phyloP scores from a whole-genome alignment of 108 stramenopile species.

The Cyclotella choctawhatcheeana region DNA sequence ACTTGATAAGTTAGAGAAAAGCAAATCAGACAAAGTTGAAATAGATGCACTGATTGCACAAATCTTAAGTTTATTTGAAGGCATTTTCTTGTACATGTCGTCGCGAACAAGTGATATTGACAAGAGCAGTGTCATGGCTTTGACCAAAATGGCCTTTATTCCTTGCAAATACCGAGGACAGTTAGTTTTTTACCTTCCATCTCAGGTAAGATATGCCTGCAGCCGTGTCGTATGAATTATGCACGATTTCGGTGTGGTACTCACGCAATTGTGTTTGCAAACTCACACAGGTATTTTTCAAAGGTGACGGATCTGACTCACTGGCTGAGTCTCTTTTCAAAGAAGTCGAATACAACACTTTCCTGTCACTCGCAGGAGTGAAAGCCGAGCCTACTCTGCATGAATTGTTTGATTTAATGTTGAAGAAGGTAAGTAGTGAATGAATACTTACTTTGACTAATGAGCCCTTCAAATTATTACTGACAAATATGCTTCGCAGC shows the following conservation, averaged over 20 bases:
- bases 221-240: background rate
- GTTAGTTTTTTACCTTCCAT: conserved; percentile 59
- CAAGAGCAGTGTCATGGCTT: conserved; percentile 16
- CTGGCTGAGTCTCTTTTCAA: conserved; percentile 30
- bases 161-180: conserved; percentile 51
- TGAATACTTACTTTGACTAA: conserved; percentile 27
- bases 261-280: background rate
- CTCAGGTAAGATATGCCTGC: conserved; percentile 42
- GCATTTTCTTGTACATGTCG: conserved; percentile 54
- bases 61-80: conserved; percentile 41
- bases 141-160: conserved; percentile 61
- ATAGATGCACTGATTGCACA: conserved; percentile 29
- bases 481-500: conserved; percentile 33
- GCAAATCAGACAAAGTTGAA: conserved; percentile 16
- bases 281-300: conserved; percentile 12
- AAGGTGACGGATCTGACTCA: conserved; percentile 6
- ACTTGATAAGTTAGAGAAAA: conserved; percentile 30
- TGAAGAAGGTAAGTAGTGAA: conserved; percentile 54
- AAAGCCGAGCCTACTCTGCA: conserved; percentile 39
- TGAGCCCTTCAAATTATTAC: background rate
- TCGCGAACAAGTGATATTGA: conserved; percentile 61
- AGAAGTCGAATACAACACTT: conserved; percentile 45
- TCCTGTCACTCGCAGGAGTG: conserved; percentile 46
- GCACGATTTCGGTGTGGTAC: background rate
- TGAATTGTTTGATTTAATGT: conserved; percentile 45